A percentile compares a stretch with the other conserved stretches of the same genome.
These are phyloP conservation scores for Fusarium torreyae DNA, from an alignment of 2,329 filamentous ascomycete genomes.

Conservation along the genomic window DNA sequence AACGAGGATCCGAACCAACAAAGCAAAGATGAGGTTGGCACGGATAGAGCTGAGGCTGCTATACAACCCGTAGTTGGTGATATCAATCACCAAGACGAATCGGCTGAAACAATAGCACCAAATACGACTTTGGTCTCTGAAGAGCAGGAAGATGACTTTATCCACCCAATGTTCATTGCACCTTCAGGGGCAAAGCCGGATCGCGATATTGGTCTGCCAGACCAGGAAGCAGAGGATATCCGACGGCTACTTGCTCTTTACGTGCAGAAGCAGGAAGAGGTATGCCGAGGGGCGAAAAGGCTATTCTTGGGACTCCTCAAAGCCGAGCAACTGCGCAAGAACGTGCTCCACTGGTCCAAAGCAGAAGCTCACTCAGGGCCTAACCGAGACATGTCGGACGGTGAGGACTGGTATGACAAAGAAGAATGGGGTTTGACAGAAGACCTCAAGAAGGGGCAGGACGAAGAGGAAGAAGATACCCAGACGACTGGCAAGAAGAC, in stretches of 20 bases:
- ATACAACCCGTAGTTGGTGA: slow-evolving; percentile 17
- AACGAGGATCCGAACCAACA: slow-evolving; percentile 11
- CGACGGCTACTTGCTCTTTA: slow-evolving; percentile 81
- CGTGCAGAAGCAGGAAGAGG: slow-evolving; percentile 89
- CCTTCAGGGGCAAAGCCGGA: slow-evolving; percentile 75
- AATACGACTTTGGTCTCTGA: slow-evolving; percentile 20
- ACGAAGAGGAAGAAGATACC: slow-evolving; percentile 84
- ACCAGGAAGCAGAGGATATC: slow-evolving; percentile 83
- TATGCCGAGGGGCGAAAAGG: slow-evolving; percentile 78
- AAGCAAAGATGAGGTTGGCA: neutral
- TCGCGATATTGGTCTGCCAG: slow-evolving; percentile 79
- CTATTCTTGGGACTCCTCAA: slow-evolving; percentile 80
- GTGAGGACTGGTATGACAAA: slow-evolving; percentile 90
- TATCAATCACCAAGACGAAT: slow-evolving; percentile 18
- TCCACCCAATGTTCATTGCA: slow-evolving; percentile 82
- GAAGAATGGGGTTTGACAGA: slow-evolving; percentile 83
- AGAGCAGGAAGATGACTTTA: slow-evolving; percentile 63
- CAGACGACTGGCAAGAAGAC: slow-evolving; percentile 73
- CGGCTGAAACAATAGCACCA: slow-evolving; percentile 22
- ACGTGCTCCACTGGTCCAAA: slow-evolving; percentile 82
- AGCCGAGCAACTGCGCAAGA: slow-evolving; percentile 79
- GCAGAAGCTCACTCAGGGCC: slow-evolving; percentile 79
- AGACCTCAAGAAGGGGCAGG: slow-evolving; percentile 84
- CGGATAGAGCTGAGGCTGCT: neutral
- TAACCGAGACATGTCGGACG: slow-evolving; percentile 84